Conservation (phyloP, 257 asterid species). For the Solanum verrucosum region DNA sequence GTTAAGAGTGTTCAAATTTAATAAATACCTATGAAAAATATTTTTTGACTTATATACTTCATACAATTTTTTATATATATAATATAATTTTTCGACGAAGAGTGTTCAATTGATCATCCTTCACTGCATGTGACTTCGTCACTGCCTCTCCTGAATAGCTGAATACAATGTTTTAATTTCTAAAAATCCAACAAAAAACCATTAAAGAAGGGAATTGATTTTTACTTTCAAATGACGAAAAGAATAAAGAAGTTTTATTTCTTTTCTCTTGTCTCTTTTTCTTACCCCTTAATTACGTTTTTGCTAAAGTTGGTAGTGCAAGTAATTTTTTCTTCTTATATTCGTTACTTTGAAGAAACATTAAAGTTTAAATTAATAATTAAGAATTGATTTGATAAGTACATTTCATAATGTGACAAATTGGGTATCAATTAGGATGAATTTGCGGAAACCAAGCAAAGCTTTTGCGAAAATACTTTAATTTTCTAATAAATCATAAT, state of each 20-base stretch:
- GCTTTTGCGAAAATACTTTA: neutral
- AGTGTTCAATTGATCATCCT: too few species aligned
- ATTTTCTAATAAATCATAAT: neutral
- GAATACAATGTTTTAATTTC: neutral
- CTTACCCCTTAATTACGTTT: too few species aligned
- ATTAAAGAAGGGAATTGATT: neutral
- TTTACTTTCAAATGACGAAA: neutral
- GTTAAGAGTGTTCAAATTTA: too few species aligned
- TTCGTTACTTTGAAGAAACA: neutral
- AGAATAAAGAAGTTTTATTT: neutral
- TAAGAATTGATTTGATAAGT: neutral
- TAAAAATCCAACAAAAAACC: neutral
- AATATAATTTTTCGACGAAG: too few species aligned
- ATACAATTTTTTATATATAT: too few species aligned
- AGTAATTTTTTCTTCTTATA: too few species aligned
- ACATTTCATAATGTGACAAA: neutral
- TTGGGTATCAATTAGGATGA: neutral
- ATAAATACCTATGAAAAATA: too few species aligned
- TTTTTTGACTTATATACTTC: too few species aligned
- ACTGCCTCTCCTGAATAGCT: neutral
- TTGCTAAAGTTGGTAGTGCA: too few species aligned
- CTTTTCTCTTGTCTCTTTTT: neutral
- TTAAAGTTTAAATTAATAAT: neutral
- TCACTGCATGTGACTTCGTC: too few species aligned
- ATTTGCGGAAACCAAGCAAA: neutral